Evolutionary conservation across 106 monocot genomes (phyloP).

Genomic region (Ottelia alismoides): DNA sequence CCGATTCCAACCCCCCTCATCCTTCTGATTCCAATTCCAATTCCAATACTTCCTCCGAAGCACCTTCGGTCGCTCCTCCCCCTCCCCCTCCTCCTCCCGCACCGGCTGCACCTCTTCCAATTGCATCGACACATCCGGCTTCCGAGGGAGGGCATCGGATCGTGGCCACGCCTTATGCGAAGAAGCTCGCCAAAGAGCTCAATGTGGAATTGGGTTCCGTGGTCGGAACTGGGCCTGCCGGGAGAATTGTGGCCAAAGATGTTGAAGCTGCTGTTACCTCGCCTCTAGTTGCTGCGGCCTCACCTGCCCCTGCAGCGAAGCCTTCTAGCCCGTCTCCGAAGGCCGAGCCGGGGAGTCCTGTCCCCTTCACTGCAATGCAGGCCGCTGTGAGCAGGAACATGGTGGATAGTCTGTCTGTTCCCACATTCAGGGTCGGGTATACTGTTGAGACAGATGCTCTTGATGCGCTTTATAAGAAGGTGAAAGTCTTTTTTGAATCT

Average conservation of each 20-base stretch:
- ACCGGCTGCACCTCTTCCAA: background rate
- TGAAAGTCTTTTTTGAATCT: constrained; percentile 5
- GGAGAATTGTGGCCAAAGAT: constrained; percentile 45
- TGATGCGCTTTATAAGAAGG: constrained; percentile 67
- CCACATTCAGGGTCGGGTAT: constrained; percentile 69
- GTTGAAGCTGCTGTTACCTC: constrained; percentile 33
- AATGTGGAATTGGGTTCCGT: constrained; percentile 45
- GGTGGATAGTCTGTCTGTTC: constrained; percentile 66
- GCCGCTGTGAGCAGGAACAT: constrained; percentile 69
- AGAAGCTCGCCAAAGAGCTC: constrained; percentile 72
- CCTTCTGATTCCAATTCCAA: constrained; percentile 1
- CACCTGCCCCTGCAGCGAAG: constrained; percentile 26
- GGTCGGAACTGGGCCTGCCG: constrained; percentile 48
- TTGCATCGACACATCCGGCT: no score
- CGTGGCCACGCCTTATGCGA: constrained; percentile 46
- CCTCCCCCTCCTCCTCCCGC: constrained; percentile 14
- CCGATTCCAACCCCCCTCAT: constrained; percentile 5
- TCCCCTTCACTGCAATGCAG: constrained; percentile 71
- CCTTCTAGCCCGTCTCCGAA: no score
- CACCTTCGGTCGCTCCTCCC: background rate
- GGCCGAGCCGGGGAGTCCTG: no score
- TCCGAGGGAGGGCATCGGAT: constrained; percentile 20
- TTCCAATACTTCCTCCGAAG: no score
- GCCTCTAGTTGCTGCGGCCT: constrained; percentile 4
- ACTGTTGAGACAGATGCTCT: constrained; percentile 44